These are phyloP conservation scores for Physocladia obscura DNA, from an alignment of 192 early-diverging fungal species.

Conservation along the genomic window DNA sequence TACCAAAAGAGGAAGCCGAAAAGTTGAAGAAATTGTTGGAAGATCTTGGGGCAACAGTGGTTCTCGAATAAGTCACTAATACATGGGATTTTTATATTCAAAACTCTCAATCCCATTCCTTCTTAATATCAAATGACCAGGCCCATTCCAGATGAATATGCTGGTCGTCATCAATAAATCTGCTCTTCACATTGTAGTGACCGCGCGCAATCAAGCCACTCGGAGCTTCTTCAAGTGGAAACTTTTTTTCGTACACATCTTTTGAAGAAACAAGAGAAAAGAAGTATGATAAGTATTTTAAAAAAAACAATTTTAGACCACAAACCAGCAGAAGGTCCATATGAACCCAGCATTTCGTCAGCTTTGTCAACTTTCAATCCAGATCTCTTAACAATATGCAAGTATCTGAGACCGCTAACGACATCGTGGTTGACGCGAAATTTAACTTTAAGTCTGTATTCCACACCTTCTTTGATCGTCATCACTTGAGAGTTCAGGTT, in stretches of 20 bases:
- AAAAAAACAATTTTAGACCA: neutral
- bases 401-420: conserved; percentile 90
- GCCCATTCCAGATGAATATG: conserved; percentile 57
- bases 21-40: conserved; percentile 95
- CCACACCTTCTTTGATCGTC: conserved; percentile 93
- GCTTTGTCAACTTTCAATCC: conserved; percentile 81
- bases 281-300: neutral
- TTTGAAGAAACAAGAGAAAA: neutral
- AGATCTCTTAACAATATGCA: conserved; percentile 87
- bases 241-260: conserved; percentile 84
- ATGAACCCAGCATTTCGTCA: conserved; percentile 97
- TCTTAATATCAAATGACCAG: conserved; percentile 80
- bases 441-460: conserved; percentile 88
- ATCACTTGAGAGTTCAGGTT: conserved; percentile 71
- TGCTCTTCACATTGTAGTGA: conserved; percentile 84
- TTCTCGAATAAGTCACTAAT: conserved; percentile 97
- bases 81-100: too few species aligned
- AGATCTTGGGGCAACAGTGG: conserved; percentile 86
- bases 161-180: conserved; percentile 92
- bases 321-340: conserved; percentile 70
- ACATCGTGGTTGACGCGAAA: conserved; percentile 96
- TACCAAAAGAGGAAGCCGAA: conserved; percentile 92
- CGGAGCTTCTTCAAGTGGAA: conserved; percentile 84
- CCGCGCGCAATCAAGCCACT: conserved; percentile 89
- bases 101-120: conserved; percentile 81